Percentiles rank a stretch among this genome's conserved stretches.
Evolutionary conservation across 108 stramenopile genomes (phyloP).

Genomic region (Skeletonema potamos): DNA sequence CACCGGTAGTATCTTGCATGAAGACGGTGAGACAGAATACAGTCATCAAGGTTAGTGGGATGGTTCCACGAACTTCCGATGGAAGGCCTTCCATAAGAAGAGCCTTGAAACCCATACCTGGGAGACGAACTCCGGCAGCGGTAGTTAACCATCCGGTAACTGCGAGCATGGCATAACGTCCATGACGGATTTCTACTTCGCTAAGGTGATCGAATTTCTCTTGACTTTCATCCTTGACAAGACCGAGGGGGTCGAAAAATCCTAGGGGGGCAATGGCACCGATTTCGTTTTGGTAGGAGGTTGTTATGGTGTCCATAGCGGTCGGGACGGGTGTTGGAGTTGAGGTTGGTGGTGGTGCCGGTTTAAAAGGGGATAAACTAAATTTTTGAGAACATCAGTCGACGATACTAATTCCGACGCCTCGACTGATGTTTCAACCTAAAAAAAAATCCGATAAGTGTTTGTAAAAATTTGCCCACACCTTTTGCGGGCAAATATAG

Average conservation of each 20-base stretch:
- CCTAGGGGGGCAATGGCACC: constrained; percentile 5
- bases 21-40: constrained; percentile 63
- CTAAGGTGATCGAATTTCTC: constrained; percentile 30
- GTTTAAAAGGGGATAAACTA: too few relatives aligned
- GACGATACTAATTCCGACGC: too few relatives aligned
- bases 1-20: constrained; percentile 71
- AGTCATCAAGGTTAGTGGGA: constrained; percentile 19
- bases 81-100: constrained; percentile 6
- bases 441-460: too few relatives aligned
- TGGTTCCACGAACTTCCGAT: constrained; percentile 18
- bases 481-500: too few relatives aligned
- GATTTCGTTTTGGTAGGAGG: constrained; percentile 3
- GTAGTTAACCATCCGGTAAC: constrained; percentile 26
- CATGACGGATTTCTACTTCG: constrained; percentile 68
- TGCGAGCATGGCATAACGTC: constrained; percentile 66
- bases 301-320: too few relatives aligned
- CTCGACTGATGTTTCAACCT: too few relatives aligned
- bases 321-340: too few relatives aligned
- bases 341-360: neutral
- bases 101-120: constrained; percentile 18
- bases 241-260: constrained; percentile 1
- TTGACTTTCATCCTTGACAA: neutral
- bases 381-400: too few relatives aligned
- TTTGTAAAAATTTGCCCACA: too few relatives aligned
- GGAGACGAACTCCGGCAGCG: constrained; percentile 11